Conservation (phyloP, 2,329 filamentous ascomycete species). For the Fusarium sp. region DNA sequence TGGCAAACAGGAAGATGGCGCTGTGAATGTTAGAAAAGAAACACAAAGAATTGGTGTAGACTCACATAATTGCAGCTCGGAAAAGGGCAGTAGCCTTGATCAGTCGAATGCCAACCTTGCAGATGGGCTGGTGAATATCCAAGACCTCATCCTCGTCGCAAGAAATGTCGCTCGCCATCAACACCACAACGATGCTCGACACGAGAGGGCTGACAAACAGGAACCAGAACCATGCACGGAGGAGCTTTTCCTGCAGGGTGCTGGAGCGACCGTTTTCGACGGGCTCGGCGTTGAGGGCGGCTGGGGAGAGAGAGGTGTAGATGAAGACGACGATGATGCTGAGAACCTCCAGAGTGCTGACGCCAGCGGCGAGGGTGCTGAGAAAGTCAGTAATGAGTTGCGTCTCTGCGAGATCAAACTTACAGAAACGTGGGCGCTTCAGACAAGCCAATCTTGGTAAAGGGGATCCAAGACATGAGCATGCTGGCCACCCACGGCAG, state of each 20-base stretch:
- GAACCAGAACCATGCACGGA: constrained; percentile 32
- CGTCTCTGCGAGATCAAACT: neutral
- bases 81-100: constrained; percentile 35
- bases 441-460: constrained; percentile 21
- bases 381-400: neutral
- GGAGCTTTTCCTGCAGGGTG: constrained; percentile 19
- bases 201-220: constrained; percentile 25
- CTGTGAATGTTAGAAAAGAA: constrained; percentile 11
- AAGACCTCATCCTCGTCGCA: constrained; percentile 24
- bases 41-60: neutral
- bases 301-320: constrained; percentile 16
- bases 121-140: constrained; percentile 30
- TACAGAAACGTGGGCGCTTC: constrained; percentile 30
- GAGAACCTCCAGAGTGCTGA: constrained; percentile 34
- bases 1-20: constrained; percentile 30
- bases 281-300: neutral
- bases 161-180: constrained; percentile 34
- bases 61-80: constrained; percentile 31
- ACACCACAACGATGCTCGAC: constrained; percentile 20
- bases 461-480: constrained; percentile 34
- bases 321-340: constrained; percentile 30
- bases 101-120: constrained; percentile 28
- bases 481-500: constrained; percentile 29
- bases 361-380: constrained; percentile 19
- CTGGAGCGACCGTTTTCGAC: neutral